phyloP scores from a whole-genome alignment of 2,329 filamentous ascomycete genomes.

The Reticulascus tulasneorum region DNA sequence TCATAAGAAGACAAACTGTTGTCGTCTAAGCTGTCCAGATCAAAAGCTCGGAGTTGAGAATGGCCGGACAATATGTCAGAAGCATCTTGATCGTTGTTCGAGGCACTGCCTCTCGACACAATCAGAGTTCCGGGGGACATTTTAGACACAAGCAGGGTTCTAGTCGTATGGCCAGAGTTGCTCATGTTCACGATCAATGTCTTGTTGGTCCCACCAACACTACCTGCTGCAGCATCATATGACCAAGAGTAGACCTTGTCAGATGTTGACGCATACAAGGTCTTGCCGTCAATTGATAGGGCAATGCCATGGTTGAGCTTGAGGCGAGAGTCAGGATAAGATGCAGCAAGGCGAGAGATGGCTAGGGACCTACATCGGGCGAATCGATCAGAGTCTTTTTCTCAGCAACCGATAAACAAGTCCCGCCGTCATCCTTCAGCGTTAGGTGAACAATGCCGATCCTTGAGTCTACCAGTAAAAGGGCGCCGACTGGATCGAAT shows the following conservation, averaged over 20 bases:
- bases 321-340: neutral
- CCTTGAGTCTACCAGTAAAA: constrained; percentile 41
- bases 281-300: constrained; percentile 27
- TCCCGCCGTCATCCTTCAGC: constrained; percentile 36
- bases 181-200: constrained; percentile 55
- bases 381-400: constrained; percentile 16
- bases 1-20: constrained; percentile 19
- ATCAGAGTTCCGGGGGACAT: constrained; percentile 50
- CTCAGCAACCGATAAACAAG: constrained; percentile 29
- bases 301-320: constrained; percentile 49
- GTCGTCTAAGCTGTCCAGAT: constrained; percentile 22
- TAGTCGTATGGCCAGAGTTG: constrained; percentile 53
- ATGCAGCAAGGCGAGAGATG: neutral
- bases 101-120: constrained; percentile 57
- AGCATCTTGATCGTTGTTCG: constrained; percentile 53
- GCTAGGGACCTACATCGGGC: neutral
- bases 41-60: constrained; percentile 55
- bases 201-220: constrained; percentile 33
- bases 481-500: constrained; percentile 38
- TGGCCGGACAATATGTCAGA: constrained; percentile 46
- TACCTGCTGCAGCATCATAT: constrained; percentile 50
- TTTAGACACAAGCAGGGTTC: constrained; percentile 57
- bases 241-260: constrained; percentile 54
- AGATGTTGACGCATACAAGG: constrained; percentile 46
- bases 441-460: constrained; percentile 35